A percentile compares a stretch with the other conserved stretches of the same genome.
Conservation (phyloP, 129 eudicot species). For the sunflower (Helianthus annuus) region HanXRQr2.0-SUNRISE NC_035448.2:154147677-154148176, state of each 20-base stretch:
- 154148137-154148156: conserved; percentile 1
- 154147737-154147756: no score
- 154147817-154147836: background rate
- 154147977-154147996: background rate
- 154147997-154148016: background rate
- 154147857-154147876: background rate
- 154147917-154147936: background rate
- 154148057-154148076: background rate
- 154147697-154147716: no score
- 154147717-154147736: no score
- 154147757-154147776: no score
- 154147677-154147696: no score
- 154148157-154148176: background rate
- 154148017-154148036: background rate
- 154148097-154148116: no score
- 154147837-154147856: background rate
- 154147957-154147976: background rate
- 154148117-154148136: background rate
- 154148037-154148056: conserved; percentile 7
- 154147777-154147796: no score
- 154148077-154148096: no score
- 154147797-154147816: background rate
- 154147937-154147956: background rate
- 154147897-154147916: background rate
- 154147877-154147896: background rate